Conservation (phyloP, 176 grass and related monocot genomes). For the Elymus sibiricus region DNA sequence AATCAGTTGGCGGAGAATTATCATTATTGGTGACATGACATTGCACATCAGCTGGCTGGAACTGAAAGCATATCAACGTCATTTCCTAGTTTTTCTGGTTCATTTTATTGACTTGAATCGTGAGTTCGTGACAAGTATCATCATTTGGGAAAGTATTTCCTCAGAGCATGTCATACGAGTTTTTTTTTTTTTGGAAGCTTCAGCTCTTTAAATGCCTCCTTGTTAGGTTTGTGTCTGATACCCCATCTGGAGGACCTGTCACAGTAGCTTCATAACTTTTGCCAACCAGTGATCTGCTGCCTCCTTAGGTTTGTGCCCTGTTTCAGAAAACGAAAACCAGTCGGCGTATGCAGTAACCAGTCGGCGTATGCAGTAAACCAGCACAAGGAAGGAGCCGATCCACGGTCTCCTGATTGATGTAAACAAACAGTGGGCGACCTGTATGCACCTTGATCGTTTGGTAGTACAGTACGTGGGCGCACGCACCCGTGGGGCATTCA, state of each 20-base stretch:
- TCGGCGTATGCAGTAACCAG: no score
- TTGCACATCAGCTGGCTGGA: constrained; percentile 22
- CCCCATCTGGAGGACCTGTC: no score
- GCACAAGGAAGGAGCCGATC: not conserved
- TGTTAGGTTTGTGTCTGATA: no score
- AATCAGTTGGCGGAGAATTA: not conserved
- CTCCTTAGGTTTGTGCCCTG: no score
- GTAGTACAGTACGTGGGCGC: not conserved
- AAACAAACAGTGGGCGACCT: not conserved
- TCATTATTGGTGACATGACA: constrained; percentile 9
- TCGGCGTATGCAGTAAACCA: not conserved
- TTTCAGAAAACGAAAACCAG: no score
- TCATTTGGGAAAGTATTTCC: constrained; percentile 42
- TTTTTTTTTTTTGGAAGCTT: constrained; percentile 57
- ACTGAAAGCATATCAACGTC: constrained; percentile 39
- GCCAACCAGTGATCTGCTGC: no score
- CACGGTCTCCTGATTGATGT: not conserved
- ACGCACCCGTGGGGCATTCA: not conserved
- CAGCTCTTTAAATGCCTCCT: constrained; percentile 26
- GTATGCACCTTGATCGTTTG: not conserved
- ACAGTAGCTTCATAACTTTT: no score
- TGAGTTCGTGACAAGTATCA: constrained; percentile 33
- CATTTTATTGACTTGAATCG: constrained; percentile 31
- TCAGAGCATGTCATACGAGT: constrained; percentile 40
- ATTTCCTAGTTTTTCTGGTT: constrained; percentile 54